Evolutionary conservation across 2,329 filamentous ascomycete species (phyloP).

Genomic region (Podosphaera xanthii): DNA sequence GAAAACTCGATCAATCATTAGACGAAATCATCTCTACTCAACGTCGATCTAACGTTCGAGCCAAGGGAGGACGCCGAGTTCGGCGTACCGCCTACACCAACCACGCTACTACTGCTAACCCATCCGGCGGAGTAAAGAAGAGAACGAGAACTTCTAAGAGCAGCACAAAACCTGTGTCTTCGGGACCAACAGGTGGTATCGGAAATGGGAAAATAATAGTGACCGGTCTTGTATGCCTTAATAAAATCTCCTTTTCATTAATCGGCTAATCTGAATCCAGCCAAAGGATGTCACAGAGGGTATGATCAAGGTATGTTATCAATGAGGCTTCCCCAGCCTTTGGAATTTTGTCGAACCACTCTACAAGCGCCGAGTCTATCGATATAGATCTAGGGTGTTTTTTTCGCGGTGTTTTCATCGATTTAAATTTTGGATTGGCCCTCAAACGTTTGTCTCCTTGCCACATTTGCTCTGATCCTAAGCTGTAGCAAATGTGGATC

Average conservation of each 20-base stretch:
- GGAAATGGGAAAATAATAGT: conserved; percentile 93
- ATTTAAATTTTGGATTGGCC: conserved; percentile 8
- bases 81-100: conserved; percentile 26
- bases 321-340: conserved; percentile 45
- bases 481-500: conserved; percentile 17
- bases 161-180: conserved; percentile 36
- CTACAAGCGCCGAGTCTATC: conserved; percentile 15
- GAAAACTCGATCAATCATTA: conserved; percentile 84
- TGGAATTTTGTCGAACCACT: conserved; percentile 53
- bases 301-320: conserved; percentile 99
- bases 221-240: conserved; percentile 71
- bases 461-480: conserved; percentile 11
- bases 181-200: conserved; percentile 34
- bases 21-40: conserved; percentile 85
- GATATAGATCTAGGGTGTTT: conserved; percentile 9
- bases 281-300: conserved; percentile 88
- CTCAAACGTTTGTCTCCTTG: conserved; percentile 19
- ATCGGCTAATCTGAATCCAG: conserved; percentile 23
- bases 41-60: conserved; percentile 15
- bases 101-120: conserved; percentile 32
- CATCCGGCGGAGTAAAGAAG: conserved; percentile 70
- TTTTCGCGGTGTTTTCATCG: conserved; percentile 5
- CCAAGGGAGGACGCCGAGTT: conserved; percentile 19
- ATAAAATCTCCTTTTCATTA: background rate
- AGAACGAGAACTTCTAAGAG: conserved; percentile 38